A percentile compares a stretch with the other conserved stretches of the same genome.
Conservation (phyloP, 371 early-diverging fungal species). For the Mucor mucedo region DNA sequence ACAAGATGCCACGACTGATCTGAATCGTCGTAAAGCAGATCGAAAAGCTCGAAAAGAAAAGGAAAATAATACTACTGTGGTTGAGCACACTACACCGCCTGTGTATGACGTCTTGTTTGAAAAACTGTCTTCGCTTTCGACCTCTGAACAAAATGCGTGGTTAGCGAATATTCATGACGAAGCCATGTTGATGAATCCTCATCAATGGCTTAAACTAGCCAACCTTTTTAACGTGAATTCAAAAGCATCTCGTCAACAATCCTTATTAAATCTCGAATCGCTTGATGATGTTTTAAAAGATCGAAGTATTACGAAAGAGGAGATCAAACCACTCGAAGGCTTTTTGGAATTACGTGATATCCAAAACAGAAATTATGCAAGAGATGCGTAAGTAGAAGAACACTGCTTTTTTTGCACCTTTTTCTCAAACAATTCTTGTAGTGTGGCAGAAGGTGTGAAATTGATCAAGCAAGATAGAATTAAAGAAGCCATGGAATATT, state of each 20-base stretch:
- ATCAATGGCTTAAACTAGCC: constrained; percentile 50
- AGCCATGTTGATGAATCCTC: constrained; percentile 45
- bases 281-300: constrained; percentile 20
- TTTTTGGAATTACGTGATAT: constrained; percentile 47
- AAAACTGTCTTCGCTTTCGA: constrained; percentile 22
- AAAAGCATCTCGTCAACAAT: constrained; percentile 37
- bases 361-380: constrained; percentile 54
- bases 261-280: constrained; percentile 22
- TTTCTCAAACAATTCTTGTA: constrained; percentile 6
- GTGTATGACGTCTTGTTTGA: constrained; percentile 19
- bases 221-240: constrained; percentile 48
- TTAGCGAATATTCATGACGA: constrained; percentile 40
- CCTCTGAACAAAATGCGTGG: constrained; percentile 40
- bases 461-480: constrained; percentile 29
- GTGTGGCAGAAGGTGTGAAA: constrained; percentile 52
- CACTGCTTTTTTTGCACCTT: not conserved
- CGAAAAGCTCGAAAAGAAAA: constrained; percentile 32
- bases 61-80: constrained; percentile 8
- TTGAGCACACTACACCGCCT: not conserved
- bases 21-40: constrained; percentile 31
- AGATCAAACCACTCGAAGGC: constrained; percentile 34
- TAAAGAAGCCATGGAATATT: constrained; percentile 47
- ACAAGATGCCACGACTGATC: constrained; percentile 14
- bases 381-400: constrained; percentile 42
- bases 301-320: constrained; percentile 14